Evolutionary conservation across 78 protist species (phyloP), one percentile per base, ranked within the genome.

Genomic region (Ministeria vibrans): DNA sequence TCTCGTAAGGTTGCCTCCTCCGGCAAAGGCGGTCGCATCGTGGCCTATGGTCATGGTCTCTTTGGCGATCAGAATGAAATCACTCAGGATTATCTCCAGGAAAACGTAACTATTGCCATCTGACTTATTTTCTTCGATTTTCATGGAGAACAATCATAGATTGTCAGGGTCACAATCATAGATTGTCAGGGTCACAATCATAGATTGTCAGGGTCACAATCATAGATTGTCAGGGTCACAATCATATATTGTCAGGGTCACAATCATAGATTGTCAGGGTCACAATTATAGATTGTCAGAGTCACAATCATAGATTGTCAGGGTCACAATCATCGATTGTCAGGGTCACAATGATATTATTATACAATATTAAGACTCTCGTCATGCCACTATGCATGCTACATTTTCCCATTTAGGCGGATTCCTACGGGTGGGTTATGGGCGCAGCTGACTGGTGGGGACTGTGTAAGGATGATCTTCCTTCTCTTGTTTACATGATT

Each of bases 11-110:
- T 74, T 11, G 78, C 25, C 44, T 0, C 1, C 34, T 18, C 0
- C 32, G 30, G n/a, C 23, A 45, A 41, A 1, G 6, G 18, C 32
- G 78, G 78, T 2, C 27, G 38, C n/a, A 45, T 74, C 3, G 0
- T 74, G 44, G 66, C 44, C 32, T 74, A 74, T 13, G 78, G 78
- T 15, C 78, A 74, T 27, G 78, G 78, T 15, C 42, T 74, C 23
- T 51, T 74, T 38, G 78, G 78, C 42, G 39, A 20, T n/a, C 34
- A 32, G 78, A 2, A n/a, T 28, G 66, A 74, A 45, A 5, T 74
- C 64, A 5, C 0, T 6, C 3, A 18, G 6, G 45, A 27, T 27
- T 74, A 51, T 30, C 78, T 74, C 23, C 27, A 13, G 11, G 42
- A 43, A 18, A 7, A 23, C 27, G 42, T 45, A 2, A 66, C n/a